phyloP scores from a whole-genome alignment of 2,329 filamentous ascomycete genomes.

The Penicillium sp. region DNA sequence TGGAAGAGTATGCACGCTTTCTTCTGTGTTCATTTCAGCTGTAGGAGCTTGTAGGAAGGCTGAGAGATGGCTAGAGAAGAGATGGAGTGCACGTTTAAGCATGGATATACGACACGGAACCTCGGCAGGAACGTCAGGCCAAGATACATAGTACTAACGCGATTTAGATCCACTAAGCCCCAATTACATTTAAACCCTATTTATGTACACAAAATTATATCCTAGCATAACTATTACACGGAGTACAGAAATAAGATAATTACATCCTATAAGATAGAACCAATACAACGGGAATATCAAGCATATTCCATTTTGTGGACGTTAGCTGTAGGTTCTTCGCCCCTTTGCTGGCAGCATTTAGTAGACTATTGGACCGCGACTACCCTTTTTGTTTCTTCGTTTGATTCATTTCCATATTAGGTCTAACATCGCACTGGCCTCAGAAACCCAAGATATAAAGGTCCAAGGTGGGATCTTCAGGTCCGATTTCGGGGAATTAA shows the following conservation, averaged over 20 bases:
- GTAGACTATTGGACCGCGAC: neutral
- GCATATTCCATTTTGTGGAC: neutral
- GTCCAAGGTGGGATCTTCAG: no score
- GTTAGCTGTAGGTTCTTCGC: neutral
- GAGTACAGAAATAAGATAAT: neutral
- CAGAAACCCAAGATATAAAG: neutral
- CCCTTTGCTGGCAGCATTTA: neutral
- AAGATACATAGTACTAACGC: neutral
- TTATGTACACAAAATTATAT: neutral
- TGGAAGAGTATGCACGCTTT: conserved; percentile 51
- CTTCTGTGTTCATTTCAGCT: conserved; percentile 41
- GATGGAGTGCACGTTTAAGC: neutral
- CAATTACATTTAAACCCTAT: neutral
- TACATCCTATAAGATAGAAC: neutral
- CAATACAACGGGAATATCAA: neutral
- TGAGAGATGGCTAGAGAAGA: neutral
- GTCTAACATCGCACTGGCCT: neutral
- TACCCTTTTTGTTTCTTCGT: neutral
- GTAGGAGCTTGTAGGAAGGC: neutral
- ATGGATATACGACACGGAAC: neutral
- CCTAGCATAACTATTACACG: neutral
- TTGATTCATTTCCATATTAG: neutral
- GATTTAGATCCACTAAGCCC: neutral
- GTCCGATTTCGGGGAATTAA: neutral
- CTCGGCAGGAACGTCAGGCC: neutral